Evolutionary conservation across 2,329 filamentous ascomycete genomes (phyloP), one percentile per base, ranked within the genome.

Genomic region (Fusarium sp.): DNA sequence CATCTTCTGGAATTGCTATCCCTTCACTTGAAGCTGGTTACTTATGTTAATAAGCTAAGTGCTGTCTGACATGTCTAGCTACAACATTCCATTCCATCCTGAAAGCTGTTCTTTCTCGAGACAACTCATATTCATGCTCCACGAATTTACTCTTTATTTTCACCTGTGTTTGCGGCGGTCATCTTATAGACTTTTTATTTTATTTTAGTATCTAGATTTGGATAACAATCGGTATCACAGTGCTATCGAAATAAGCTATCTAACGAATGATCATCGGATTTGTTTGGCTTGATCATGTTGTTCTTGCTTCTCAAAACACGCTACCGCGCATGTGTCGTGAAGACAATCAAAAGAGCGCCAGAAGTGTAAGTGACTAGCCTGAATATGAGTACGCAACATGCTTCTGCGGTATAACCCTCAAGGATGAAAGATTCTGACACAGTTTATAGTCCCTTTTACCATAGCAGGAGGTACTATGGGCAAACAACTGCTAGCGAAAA

Each of bases 401-500:
- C 26, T 48, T 48, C 26, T 2, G 5, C 6, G 0, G 9, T 12
- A 12, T 8, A 30, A 1, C 9, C 1, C 4, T 15, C 13, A 5
- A 22, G 9, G 6, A 12, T 17, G 2, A 12, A 6, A 17, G 10
- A 17, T 30, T 17, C 26, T 48, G 14, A 48, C 26, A 30, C 0
- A 30, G 20, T 48, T 12, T 0, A 11, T 8, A 48, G 45, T 22
- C 20, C 2, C 5, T 30, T 22, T 22, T 20, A 12, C 10, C 4
- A 30, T 0, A 48, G 26, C 14, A 48, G 13, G 14, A 6, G 10
- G 5, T 22, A 30, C 26, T 22, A 48, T 47, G 18, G 24, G 13
- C 18, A 28, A 47, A 12, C 14, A 6, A 48, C 13, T 15, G 7
- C 9, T 15, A 17, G 9, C 13, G 0, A 8, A 22, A 30, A 17